phyloP scores from a whole-genome alignment of 2,329 filamentous ascomycete genomes.

The Plenodomus lindquistii region DNA sequence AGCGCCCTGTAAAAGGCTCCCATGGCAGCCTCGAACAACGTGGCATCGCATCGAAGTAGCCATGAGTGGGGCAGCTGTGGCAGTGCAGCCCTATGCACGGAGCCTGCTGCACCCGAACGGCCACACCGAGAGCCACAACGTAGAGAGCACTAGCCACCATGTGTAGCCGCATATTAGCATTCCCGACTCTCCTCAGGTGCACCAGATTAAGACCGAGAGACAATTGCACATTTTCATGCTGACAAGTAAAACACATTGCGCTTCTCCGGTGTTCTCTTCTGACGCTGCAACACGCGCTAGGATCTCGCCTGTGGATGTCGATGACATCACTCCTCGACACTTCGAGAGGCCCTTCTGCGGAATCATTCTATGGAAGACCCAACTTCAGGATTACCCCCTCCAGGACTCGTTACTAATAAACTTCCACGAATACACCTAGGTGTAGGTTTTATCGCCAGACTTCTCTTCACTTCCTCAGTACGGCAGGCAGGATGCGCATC shows the following conservation, averaged over 20 bases:
- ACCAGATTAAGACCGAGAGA: too few species aligned
- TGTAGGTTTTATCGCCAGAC: constrained; percentile 16
- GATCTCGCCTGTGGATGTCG: constrained; percentile 12
- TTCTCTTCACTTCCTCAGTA: constrained; percentile 14
- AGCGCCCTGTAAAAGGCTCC: constrained; percentile 1
- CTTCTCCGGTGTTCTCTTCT: constrained; percentile 1
- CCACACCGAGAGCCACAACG: constrained; percentile 10
- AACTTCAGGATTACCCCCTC: constrained; percentile 11
- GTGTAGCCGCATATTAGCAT: constrained; percentile 13
- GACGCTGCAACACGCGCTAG: constrained; percentile 9
- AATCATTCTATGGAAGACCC: constrained; percentile 5
- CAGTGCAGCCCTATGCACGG: constrained; percentile 25
- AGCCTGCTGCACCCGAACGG: constrained; percentile 16
- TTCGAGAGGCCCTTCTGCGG: neutral
- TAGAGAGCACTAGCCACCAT: constrained; percentile 28
- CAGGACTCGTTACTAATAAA: constrained; percentile 13
- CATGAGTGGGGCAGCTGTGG: constrained; percentile 15
- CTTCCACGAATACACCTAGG: neutral
- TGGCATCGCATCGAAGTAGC: constrained; percentile 16
- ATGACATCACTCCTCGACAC: constrained; percentile 28
- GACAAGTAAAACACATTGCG: too few species aligned
- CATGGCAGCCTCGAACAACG: constrained; percentile 10
- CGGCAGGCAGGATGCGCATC: constrained; percentile 15
- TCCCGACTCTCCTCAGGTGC: constrained; percentile 2
- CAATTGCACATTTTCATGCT: neutral